Evolutionary conservation across 805 yeast genomes (phyloP), one percentile per base, ranked within the genome.

Genomic region (Nakazawaea wyomingensis): DNA sequence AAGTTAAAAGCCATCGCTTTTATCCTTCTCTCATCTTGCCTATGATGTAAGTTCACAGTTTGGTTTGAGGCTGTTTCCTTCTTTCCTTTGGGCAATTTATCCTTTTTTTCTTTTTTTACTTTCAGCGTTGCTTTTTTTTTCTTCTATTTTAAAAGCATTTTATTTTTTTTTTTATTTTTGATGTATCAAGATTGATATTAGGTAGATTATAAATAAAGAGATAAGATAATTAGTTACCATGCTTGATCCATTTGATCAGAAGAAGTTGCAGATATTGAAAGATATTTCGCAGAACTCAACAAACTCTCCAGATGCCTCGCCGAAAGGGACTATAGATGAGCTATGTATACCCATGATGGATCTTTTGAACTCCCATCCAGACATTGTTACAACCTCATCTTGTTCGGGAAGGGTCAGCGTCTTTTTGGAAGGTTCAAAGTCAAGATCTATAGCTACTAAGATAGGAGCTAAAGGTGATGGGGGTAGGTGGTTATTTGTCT

Each of bases 371-470:
- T 50, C 71, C 3, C 76, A 77, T 50, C 53, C 61, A 0, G 78
- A 82, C 49, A 73, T 84, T 78, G 93, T 88, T 9, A 87, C 95
- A 2, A 88, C 96, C 0, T 85, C 95, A 1, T 82, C 93, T 14
- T 88, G 96, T 51, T 85, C 95, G 0, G 96, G 96, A 3, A 67
- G 96, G 54, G 82, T 87, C 1, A 80, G 91, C 45, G 88, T 88
- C 0, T 88, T 84, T 56, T 63, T 83, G 2, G 96, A 87, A 55
- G 96, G 96, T 3, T 24, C 22, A 2, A 43, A 42, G 21, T 26
- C 17, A 6, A 41, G 24, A 5, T 10, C 37, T 10, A 43, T 44
- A 4, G 41, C 34, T 4, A 49, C 57, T 3, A 69, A 76, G 51
- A 74, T 83, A 13, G 93, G 95, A 1, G 87, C 95, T 4, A 88